phyloP scores from a whole-genome alignment of 164 flowering plant species.

The Umbilicus rupestris region DNA sequence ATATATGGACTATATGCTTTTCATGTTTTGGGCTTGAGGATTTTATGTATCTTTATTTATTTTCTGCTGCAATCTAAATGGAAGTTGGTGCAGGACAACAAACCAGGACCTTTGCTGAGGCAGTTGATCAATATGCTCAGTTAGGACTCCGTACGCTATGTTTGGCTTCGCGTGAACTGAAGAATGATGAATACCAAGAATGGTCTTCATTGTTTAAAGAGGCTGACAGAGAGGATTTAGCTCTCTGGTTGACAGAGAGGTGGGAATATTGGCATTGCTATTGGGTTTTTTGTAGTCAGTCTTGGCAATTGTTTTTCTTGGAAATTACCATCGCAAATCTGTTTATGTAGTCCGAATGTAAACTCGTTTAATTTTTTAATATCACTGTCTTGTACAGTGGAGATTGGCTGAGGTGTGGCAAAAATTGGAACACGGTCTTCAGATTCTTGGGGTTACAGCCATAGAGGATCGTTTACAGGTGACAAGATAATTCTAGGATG shows the following conservation, averaged over 20 bases:
- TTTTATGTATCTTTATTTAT: conserved; percentile 9
- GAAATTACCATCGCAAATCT: too few species aligned
- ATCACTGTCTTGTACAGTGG: conserved; percentile 50
- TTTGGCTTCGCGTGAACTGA: conserved; percentile 90
- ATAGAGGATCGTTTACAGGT: conserved; percentile 98
- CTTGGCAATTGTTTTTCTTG: not conserved
- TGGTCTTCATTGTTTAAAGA: conserved; percentile 90
- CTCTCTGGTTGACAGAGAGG: conserved; percentile 96
- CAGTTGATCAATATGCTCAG: conserved; percentile 91
- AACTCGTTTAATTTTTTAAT: not conserved
- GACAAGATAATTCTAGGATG: conserved; percentile 5
- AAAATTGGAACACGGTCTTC: conserved; percentile 72
- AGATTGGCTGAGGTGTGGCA: conserved; percentile 91
- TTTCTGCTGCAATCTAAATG: not conserved
- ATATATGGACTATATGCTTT: not conserved
- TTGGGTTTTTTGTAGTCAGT: not conserved
- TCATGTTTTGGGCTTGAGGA: not conserved
- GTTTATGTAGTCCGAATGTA: not conserved
- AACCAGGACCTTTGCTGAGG: conserved; percentile 58
- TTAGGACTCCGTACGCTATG: conserved; percentile 86
- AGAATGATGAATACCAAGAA: conserved; percentile 76
- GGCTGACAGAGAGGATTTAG: too few species aligned
- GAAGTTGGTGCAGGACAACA: conserved; percentile 56
- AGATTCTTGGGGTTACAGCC: conserved; percentile 92
- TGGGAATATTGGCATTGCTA: conserved; percentile 20